These are phyloP conservation scores for Fusarium cicatricum DNA, from an alignment of 2,329 filamentous ascomycete species.

Conservation along the genomic window DNA sequence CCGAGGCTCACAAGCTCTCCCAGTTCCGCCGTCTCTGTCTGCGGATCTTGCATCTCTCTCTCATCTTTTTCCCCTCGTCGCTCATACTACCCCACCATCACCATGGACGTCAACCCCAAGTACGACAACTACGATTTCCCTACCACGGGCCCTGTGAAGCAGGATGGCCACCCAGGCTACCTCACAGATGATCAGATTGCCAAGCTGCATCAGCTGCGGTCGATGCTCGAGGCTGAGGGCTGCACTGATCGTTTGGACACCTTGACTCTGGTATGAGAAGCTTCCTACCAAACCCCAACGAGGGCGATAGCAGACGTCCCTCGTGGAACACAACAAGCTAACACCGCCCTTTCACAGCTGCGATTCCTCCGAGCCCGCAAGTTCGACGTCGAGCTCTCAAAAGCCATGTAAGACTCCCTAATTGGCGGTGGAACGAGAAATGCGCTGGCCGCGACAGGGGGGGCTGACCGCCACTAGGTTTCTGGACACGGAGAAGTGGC, in stretches of 20 bases:
- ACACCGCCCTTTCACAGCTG: slow-evolving; percentile 59
- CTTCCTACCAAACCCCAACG: slow-evolving; percentile 12
- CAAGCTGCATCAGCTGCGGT: slow-evolving; percentile 84
- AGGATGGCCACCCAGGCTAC: slow-evolving; percentile 85
- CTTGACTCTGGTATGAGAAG: slow-evolving; percentile 76
- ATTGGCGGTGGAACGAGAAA: slow-evolving; percentile 30
- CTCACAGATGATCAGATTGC: slow-evolving; percentile 89
- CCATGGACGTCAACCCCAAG: slow-evolving; percentile 76
- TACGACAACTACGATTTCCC: slow-evolving; percentile 98
- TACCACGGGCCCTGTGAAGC: slow-evolving; percentile 73
- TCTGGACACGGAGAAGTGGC: slow-evolving; percentile 88
- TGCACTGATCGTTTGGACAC: slow-evolving; percentile 89
- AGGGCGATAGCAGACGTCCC: slow-evolving; percentile 8
- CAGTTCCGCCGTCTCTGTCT: slow-evolving; percentile 8
- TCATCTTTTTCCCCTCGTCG: slow-evolving; percentile 12
- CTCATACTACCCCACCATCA: slow-evolving; percentile 41
- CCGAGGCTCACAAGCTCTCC: not conserved
- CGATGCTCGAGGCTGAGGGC: slow-evolving; percentile 83
- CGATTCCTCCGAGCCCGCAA: slow-evolving; percentile 94
- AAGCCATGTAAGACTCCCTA: slow-evolving; percentile 74
- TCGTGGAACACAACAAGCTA: slow-evolving; percentile 11
- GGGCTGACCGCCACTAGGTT: slow-evolving; percentile 70
- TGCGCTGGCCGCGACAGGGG: slow-evolving; percentile 27
- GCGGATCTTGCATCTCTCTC: slow-evolving; percentile 15
- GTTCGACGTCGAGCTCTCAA: slow-evolving; percentile 85